These are phyloP conservation scores for Ascocoryne sarcoides DNA, from an alignment of 2,329 filamentous ascomycete species.

Conservation along the genomic window DNA sequence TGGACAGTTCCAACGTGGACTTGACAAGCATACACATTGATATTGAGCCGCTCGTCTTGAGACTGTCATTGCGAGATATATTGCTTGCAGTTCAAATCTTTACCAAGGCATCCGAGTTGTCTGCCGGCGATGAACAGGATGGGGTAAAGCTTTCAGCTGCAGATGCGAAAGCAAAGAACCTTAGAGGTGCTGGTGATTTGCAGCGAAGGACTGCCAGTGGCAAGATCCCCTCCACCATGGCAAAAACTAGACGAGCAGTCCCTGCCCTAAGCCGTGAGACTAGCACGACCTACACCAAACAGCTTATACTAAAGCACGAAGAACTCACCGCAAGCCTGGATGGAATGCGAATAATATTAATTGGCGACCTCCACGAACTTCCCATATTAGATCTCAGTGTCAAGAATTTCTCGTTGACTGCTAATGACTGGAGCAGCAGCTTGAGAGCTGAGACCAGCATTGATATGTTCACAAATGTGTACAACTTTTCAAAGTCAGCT, in stretches of 20 bases:
- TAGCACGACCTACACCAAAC: slow-evolving; percentile 16
- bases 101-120: slow-evolving; percentile 81
- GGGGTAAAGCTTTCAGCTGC: slow-evolving; percentile 31
- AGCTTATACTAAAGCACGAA: slow-evolving; percentile 42
- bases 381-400: slow-evolving; percentile 91
- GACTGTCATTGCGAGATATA: slow-evolving; percentile 89
- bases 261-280: not conserved
- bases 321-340: slow-evolving; percentile 80
- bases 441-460: slow-evolving; percentile 84
- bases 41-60: slow-evolving; percentile 82
- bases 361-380: slow-evolving; percentile 91
- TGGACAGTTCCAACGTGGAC: slow-evolving; percentile 60
- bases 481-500: slow-evolving; percentile 97
- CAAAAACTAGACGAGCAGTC: slow-evolving; percentile 24
- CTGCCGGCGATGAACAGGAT: slow-evolving; percentile 49
- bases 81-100: slow-evolving; percentile 88
- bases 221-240: slow-evolving; percentile 44
- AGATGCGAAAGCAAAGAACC: slow-evolving; percentile 47
- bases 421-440: slow-evolving; percentile 83
- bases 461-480: slow-evolving; percentile 91
- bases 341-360: slow-evolving; percentile 84
- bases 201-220: slow-evolving; percentile 50
- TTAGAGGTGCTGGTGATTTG: slow-evolving; percentile 32
- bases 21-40: slow-evolving; percentile 76
- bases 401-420: slow-evolving; percentile 76